Evolutionary conservation across 768 basidiomycete genomes (phyloP).

Genomic region (Suillus bovinus): DNA sequence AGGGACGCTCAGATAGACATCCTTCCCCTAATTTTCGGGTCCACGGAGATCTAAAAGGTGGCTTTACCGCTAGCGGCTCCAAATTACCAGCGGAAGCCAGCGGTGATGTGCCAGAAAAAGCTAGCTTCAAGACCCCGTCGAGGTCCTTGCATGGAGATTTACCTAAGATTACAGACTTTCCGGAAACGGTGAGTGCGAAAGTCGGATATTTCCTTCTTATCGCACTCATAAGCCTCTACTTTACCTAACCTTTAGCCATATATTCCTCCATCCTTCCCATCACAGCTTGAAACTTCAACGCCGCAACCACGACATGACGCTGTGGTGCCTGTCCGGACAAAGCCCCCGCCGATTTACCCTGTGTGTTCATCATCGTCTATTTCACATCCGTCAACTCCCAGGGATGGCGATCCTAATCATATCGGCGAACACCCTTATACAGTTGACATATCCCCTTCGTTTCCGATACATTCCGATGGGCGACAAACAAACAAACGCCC

Average conservation of each 20-base stretch:
- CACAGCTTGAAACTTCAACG: conserved; percentile 54
- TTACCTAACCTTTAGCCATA: conserved; percentile 36
- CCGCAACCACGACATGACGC: conserved; percentile 33
- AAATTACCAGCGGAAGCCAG: conserved; percentile 14
- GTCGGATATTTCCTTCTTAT: conserved; percentile 9
- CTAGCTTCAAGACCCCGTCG: conserved; percentile 3
- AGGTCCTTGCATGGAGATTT: conserved; percentile 10
- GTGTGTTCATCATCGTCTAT: conserved; percentile 25
- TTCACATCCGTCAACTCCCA: conserved; percentile 25
- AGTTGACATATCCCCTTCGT: conserved; percentile 16
- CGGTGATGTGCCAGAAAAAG: conserved; percentile 8
- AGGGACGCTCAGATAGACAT: conserved; percentile 9
- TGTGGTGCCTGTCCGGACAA: conserved; percentile 31
- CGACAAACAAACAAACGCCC: conserved; percentile 30
- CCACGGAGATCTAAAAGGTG: conserved; percentile 10
- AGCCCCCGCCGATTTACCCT: conserved; percentile 44
- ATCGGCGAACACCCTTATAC: conserved; percentile 9
- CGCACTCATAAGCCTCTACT: conserved; percentile 17
- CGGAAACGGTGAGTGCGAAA: conserved; percentile 37
- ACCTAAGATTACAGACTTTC: conserved; percentile 34
- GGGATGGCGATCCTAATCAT: conserved; percentile 17
- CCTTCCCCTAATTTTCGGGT: conserved; percentile 7
- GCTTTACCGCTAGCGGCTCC: conserved; percentile 14
- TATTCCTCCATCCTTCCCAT: conserved; percentile 57
- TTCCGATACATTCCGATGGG: conserved; percentile 17